Evolutionary conservation across 2,329 filamentous ascomycete species (phyloP), one percentile per base, ranked within the genome.

Genomic region (Paraphaeosphaeria minitans): DNA sequence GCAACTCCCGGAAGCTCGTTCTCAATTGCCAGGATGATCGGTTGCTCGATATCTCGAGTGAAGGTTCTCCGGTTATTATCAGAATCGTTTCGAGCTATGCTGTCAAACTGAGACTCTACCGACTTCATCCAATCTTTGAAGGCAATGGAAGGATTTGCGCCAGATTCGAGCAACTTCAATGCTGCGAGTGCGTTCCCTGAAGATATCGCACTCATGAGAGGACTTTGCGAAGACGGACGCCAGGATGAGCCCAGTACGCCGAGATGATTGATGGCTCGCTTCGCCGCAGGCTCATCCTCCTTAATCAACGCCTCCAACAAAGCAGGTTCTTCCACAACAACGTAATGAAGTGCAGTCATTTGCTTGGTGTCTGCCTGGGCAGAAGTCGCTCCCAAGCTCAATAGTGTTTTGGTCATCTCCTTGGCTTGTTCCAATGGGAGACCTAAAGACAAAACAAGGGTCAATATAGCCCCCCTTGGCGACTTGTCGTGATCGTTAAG

Each of bases 381-480:
- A 35, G 83, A 87, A 0, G 89, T 89, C 1, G 90, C 90, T 1
- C 91, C 91, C 1, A 93, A 82, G 47, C 84, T 81, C 31, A 96
- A 77, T 9, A 96, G 82, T 0, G 85, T 81, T 48, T 82, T 78
- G 0, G 84, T 82, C 84, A 93, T 93, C 14, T 81, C 80, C 60
- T 84, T 84, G 0, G 89, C 88, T 66, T 88, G 83, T 1, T 88
- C 83, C 0, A 81, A 65, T 0, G 89, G 85, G 6, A 93, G 83
- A 12, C 83, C 78, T 29, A 91, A 77, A 1, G 89, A 85, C n/a
- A 96, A 80, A 0, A 87, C 83, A 8, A 94, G 77, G 0, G 88
- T 89, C 50, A 95, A 79, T 46, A 94, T 87, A 0, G 88, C 89
- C 0, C 79, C 83, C 29, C 80, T 78, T 2, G 85, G 82, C 3